phyloP scores from a whole-genome alignment of 495 filamentous ascomycete genomes.

The Xylaria telfairii region DNA sequence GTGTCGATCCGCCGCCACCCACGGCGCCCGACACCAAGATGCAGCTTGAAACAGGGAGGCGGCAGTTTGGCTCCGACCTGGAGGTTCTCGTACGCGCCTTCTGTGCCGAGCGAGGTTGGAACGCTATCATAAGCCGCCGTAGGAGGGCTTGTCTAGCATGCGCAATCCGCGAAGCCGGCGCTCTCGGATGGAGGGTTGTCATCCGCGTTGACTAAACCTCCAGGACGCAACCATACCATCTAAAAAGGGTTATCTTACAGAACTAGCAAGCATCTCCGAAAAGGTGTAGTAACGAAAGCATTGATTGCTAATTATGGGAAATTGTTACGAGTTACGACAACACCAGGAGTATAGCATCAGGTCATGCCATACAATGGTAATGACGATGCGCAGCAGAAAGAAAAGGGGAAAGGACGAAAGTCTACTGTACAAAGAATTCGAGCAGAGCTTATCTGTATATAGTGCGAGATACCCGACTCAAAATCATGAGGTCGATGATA shows the following conservation, averaged over 20 bases:
- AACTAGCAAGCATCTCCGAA: background rate
- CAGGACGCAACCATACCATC: background rate
- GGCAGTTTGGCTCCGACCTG: slow-evolving; percentile 60
- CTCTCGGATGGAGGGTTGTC: slow-evolving; percentile 68
- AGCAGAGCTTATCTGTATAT: slow-evolving; percentile 23
- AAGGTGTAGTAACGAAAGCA: background rate
- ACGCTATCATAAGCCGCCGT: slow-evolving; percentile 70
- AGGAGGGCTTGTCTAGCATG: slow-evolving; percentile 70
- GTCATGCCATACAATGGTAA: background rate
- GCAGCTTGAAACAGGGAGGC: slow-evolving; percentile 57
- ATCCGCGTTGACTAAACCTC: slow-evolving; percentile 60
- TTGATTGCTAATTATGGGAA: background rate
- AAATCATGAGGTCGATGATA: slow-evolving; percentile 9
- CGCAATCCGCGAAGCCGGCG: slow-evolving; percentile 72
- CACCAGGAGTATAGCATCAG: background rate
- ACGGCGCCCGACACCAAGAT: slow-evolving; percentile 48
- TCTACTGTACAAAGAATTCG: slow-evolving; percentile 9
- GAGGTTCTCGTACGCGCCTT: slow-evolving; percentile 72
- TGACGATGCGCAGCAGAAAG: background rate
- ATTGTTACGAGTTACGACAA: slow-evolving; percentile 10
- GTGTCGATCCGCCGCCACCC: slow-evolving; percentile 39
- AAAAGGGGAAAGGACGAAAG: background rate
- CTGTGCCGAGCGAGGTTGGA: slow-evolving; percentile 71
- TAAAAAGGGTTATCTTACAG: background rate
- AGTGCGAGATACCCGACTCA: slow-evolving; percentile 27